Base-by-base conservation (phyloP, 306 rosid genomes). In the Rosa persica region DNA sequence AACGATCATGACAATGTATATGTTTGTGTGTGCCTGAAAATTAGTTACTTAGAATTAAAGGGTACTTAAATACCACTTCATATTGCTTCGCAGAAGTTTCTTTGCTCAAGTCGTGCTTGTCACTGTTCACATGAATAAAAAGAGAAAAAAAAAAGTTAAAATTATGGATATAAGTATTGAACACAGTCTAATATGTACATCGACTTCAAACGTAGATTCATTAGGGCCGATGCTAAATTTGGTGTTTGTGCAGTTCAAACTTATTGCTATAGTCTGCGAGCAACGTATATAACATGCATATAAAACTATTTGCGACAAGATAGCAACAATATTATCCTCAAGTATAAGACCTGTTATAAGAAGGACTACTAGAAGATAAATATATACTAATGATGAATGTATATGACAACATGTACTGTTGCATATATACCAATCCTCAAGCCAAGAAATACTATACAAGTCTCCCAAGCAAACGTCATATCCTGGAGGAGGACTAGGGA, bases 381-480 rank as follows among this genome's bases (percentile, higher is more conserved):
- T 10, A 47, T 47, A 10, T 10, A 47, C 12, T 47, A 47, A 47
- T 47, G 4, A 47, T 9, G 16, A 47, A 10, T 47, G 15, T 47
- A 47, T 15, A 16, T 49, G 13, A 23, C 36, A 23, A 23, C 17
- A 23, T 25, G 67, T 12, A 12, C 38, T 19, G 1, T 20, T 60
- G 38, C 13, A 60, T 23, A 60, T 60, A 60, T 60, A 25, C n/a
- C 96, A 81, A 44, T 93, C 94, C 74, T 93, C 94, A 88, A 93
- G n/a, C 98, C 98, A 93, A 46, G 96, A 70, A 81, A 88, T 6
- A 75, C 96, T 93, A 22, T 81, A 93, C 5, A 73, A 0, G 77
- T 91, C 98, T 54, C 98, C 98, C 76, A 93, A 81, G 73, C 98
- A 93, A 75, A 78, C 47, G 39, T 82, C 43, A 34, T 64, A 87